Percentiles rank a stretch among this genome's conserved stretches.
Evolutionary conservation across 2,329 filamentous ascomycete species (phyloP).

Genomic region (Epichloe coenophiala): DNA sequence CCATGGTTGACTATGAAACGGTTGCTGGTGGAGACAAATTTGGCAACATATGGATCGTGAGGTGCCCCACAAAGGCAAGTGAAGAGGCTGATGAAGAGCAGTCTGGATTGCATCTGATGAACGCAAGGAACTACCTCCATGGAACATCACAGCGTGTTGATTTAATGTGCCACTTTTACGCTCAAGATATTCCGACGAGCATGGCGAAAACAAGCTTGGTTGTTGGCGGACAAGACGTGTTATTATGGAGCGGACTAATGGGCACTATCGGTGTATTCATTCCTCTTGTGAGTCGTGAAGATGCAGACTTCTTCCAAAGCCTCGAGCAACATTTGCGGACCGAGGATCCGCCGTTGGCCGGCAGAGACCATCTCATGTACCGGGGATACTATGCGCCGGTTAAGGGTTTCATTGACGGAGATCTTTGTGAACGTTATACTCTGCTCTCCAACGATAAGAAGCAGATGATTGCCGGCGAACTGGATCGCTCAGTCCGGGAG

Average conservation of each 20-base stretch:
- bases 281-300: slow-evolving; percentile 81
- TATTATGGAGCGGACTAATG: slow-evolving; percentile 89
- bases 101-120: slow-evolving; percentile 77
- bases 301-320: slow-evolving; percentile 94
- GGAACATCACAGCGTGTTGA: slow-evolving; percentile 76
- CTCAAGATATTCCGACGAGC: slow-evolving; percentile 83
- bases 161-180: slow-evolving; percentile 77
- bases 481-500: slow-evolving; percentile 81
- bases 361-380: slow-evolving; percentile 91
- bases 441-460: slow-evolving; percentile 79
- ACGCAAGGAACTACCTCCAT: slow-evolving; percentile 80
- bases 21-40: slow-evolving; percentile 94
- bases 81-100: slow-evolving; percentile 87
- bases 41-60: slow-evolving; percentile 86
- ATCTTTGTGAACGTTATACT: slow-evolving; percentile 86
- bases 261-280: slow-evolving; percentile 89
- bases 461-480: slow-evolving; percentile 83
- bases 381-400: slow-evolving; percentile 91
- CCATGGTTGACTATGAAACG: slow-evolving; percentile 97
- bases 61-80: slow-evolving; percentile 73
- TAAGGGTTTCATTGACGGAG: slow-evolving; percentile 93
- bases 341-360: slow-evolving; percentile 78
- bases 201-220: slow-evolving; percentile 83
- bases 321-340: slow-evolving; percentile 77
- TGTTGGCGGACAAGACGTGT: slow-evolving; percentile 77